Conservation (phyloP, 208 protist genomes). For the Crithidia thermophila region DNA sequence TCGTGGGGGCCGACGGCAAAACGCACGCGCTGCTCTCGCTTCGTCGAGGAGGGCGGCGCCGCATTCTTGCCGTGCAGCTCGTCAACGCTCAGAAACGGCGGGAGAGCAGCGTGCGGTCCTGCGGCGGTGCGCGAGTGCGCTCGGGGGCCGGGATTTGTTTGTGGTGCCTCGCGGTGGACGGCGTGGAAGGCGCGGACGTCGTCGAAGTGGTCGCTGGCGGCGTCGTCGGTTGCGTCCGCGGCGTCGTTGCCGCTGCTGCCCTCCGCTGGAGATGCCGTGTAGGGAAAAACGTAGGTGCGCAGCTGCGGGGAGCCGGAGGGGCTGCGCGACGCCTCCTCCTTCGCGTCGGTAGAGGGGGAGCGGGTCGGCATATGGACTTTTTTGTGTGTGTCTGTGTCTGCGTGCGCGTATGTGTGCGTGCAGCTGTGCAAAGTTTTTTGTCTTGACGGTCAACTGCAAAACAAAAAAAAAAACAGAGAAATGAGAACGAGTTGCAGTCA, state of each 20-base stretch:
- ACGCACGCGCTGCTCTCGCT: conserved; percentile 2
- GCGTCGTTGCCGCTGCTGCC: neutral
- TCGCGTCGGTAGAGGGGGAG: neutral
- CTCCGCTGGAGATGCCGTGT: neutral
- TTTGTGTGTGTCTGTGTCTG: conserved; percentile 5
- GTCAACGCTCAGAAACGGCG: conserved; percentile 2
- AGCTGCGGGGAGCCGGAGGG: neutral
- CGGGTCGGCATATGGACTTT: neutral
- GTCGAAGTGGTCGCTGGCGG: conserved; percentile 1
- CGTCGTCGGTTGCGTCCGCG: neutral
- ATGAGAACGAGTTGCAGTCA: neutral
- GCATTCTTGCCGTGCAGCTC: neutral
- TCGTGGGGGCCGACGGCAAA: conserved; percentile 4
- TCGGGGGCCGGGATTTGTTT: neutral
- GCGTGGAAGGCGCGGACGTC: conserved; percentile 22
- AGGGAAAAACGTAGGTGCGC: conserved; percentile 15
- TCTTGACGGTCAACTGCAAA: neutral
- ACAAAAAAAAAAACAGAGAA: conserved; percentile 2
- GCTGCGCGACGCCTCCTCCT: neutral
- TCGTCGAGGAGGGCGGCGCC: neutral
- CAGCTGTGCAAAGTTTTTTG: neutral
- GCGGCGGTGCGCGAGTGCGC: neutral
- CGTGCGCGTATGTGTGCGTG: conserved; percentile 9
- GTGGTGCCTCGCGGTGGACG: too few species aligned
- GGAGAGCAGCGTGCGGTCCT: neutral